Evolutionary conservation across 2,329 filamentous ascomycete species (phyloP).

Genomic region (Apiospora hydei): DNA sequence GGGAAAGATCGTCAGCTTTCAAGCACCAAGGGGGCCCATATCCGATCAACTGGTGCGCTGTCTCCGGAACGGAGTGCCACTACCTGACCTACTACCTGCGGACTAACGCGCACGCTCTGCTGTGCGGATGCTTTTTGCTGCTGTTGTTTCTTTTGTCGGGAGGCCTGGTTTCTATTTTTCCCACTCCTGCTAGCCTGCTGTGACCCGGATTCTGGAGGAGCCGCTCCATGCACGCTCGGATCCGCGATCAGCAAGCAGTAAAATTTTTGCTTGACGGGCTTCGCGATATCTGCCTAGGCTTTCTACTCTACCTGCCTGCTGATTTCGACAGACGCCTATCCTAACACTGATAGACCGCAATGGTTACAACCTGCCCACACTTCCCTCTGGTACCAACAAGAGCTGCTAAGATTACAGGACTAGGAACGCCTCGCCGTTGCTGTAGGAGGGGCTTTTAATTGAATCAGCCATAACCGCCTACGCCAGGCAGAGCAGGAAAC

Average conservation of each 20-base stretch:
- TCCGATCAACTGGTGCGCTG: background rate
- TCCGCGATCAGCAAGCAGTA: background rate
- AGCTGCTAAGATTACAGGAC: background rate
- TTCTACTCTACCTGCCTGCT: background rate
- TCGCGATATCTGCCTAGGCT: background rate
- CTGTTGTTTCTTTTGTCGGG: background rate
- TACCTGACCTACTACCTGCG: background rate
- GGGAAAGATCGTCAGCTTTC: background rate
- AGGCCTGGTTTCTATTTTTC: constrained; percentile 16
- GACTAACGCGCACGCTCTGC: background rate
- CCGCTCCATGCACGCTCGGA: background rate
- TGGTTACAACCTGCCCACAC: background rate
- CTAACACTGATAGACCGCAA: too few species aligned
- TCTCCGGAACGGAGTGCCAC: background rate
- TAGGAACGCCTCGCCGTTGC: background rate
- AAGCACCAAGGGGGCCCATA: background rate
- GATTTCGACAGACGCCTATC: background rate
- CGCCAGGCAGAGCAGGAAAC: background rate
- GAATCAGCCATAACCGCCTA: constrained; percentile 1
- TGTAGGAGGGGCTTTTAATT: background rate
- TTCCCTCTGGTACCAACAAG: background rate
- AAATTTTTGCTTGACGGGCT: background rate
- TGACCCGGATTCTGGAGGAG: background rate
- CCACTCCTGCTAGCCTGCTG: background rate
- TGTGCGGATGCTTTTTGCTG: background rate